Conservation (phyloP, 208 protist genomes). For the Porcisia hertigi region DNA sequence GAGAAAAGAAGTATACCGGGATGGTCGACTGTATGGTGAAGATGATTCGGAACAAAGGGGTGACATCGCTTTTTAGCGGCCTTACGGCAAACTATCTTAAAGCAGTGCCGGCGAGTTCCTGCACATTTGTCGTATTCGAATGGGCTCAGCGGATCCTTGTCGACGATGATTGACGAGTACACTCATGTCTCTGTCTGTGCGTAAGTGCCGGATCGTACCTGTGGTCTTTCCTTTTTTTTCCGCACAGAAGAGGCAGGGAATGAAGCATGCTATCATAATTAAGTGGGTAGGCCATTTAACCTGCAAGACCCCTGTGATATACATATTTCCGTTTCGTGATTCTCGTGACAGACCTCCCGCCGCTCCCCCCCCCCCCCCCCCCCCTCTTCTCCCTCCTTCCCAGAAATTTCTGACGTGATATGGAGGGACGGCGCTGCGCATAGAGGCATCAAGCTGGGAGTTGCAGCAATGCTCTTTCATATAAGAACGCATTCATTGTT, state of each 20-base stretch:
- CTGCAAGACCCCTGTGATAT: too few species aligned
- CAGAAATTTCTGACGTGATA: too few species aligned
- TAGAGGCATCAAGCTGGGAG: too few species aligned
- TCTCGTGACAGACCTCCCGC: too few species aligned
- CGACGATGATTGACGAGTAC: slow-evolving; percentile 51
- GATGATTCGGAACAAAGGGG: slow-evolving; percentile 75
- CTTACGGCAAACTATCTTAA: slow-evolving; percentile 92
- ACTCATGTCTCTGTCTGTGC: not conserved
- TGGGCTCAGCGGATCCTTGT: slow-evolving; percentile 64
- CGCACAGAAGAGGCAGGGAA: not conserved
- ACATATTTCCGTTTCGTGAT: too few species aligned
- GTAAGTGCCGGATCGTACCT: not conserved
- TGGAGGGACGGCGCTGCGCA: too few species aligned
- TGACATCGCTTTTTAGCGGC: slow-evolving; percentile 83
- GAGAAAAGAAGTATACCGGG: slow-evolving; percentile 72
- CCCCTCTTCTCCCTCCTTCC: too few species aligned
- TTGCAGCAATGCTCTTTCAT: too few species aligned
- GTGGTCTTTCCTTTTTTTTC: not conserved
- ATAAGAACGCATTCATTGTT: too few species aligned
- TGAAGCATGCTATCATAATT: not conserved
- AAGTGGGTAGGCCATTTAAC: not conserved
- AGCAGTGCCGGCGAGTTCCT: slow-evolving; percentile 80
- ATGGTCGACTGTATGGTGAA: slow-evolving; percentile 90
- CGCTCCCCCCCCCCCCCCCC: too few species aligned
- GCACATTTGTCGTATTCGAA: slow-evolving; percentile 90